Evolutionary conservation across 2,329 filamentous ascomycete genomes (phyloP).

Genomic region (Microdochium bolleyi): DNA sequence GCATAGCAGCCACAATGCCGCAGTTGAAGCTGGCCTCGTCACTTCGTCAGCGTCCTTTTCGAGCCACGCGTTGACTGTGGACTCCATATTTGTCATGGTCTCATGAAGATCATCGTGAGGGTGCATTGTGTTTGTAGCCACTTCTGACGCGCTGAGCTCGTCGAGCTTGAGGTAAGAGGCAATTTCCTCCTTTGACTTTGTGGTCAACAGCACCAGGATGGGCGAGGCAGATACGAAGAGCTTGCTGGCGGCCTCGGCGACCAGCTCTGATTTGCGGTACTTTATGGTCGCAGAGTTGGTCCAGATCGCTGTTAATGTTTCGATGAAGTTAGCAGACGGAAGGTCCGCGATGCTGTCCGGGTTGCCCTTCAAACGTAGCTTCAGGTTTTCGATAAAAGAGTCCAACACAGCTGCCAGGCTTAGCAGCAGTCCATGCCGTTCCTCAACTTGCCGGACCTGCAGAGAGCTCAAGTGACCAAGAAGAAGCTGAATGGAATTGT

Average conservation of each 20-base stretch:
- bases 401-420: conserved; percentile 53
- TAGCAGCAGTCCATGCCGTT: conserved; percentile 59
- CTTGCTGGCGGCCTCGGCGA: conserved; percentile 53
- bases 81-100: conserved; percentile 16
- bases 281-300: conserved; percentile 12
- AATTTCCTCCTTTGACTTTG: not conserved
- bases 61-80: conserved; percentile 36
- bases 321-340: conserved; percentile 13
- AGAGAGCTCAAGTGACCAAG: conserved; percentile 35
- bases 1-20: conserved; percentile 40
- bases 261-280: conserved; percentile 54
- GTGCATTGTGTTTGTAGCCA: not conserved
- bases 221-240: conserved; percentile 47
- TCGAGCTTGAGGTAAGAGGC: not conserved
- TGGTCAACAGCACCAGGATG: conserved; percentile 29
- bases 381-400: conserved; percentile 15
- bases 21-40: conserved; percentile 38
- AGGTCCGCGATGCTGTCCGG: conserved; percentile 1
- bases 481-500: conserved; percentile 31
- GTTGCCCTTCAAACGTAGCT: not conserved
- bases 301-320: conserved; percentile 27
- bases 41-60: conserved; percentile 41
- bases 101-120: conserved; percentile 6
- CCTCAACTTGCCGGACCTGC: conserved; percentile 54
- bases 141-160: not conserved